Conservation (phyloP, 345 rosid species). For the Populus tremula region DNA sequence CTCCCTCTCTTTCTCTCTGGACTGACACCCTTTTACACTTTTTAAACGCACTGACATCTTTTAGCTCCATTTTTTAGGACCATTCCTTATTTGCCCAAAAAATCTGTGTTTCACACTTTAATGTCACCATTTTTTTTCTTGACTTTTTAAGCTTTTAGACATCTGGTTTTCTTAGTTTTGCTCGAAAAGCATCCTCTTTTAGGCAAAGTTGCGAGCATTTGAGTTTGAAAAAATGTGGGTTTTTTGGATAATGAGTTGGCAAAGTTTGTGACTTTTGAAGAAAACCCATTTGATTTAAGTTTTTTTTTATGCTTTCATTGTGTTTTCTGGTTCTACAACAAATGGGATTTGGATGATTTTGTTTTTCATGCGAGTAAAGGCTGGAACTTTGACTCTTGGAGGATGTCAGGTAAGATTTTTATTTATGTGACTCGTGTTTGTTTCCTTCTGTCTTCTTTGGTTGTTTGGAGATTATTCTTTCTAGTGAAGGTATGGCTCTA, state of each 20-base stretch:
- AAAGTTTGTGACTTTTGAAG: conserved; percentile 20
- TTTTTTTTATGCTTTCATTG: conserved; percentile 12
- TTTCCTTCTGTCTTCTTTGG: neutral
- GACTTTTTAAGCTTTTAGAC: neutral
- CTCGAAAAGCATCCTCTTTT: neutral
- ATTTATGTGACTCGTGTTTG: neutral
- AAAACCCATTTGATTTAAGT: conserved; percentile 24
- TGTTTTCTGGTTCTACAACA: conserved; percentile 2
- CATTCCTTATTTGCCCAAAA: neutral
- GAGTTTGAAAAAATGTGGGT: conserved; percentile 9
- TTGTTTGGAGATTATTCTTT: neutral
- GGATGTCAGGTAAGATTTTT: conserved; percentile 26
- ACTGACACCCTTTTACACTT: conserved; percentile 15
- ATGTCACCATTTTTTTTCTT: conserved; percentile 15
- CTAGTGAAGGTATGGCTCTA: neutral
- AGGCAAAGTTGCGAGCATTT: conserved; percentile 18
- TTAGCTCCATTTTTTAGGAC: neutral
- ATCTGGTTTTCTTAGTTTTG: neutral
- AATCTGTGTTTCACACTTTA: conserved; percentile 5
- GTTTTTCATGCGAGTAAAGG: neutral
- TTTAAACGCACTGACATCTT: neutral
- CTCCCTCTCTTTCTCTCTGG: neutral
- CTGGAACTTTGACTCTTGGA: conserved; percentile 20
- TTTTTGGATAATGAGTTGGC: conserved; percentile 6
- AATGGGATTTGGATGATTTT: conserved; percentile 22